phyloP scores from a whole-genome alignment of 176 grass and related monocot species.

The Zizania latifolia region DNA sequence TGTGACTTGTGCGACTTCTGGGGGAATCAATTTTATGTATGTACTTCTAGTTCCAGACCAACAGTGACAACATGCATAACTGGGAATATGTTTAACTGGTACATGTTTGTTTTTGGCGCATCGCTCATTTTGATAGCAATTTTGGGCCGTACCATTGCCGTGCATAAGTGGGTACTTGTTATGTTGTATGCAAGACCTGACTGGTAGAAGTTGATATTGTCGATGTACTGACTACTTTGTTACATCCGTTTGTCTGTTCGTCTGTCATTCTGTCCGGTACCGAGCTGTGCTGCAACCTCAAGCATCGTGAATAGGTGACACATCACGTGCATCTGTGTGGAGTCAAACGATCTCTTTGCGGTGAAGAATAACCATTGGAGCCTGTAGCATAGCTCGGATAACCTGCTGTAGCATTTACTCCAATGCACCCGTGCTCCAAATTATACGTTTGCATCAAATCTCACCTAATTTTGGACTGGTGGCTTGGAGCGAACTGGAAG shows the following conservation, averaged over 20 bases:
- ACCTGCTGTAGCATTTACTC: no score
- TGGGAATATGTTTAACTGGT: neutral
- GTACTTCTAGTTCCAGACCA: neutral
- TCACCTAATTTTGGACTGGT: constrained; percentile 3
- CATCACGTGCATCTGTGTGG: neutral
- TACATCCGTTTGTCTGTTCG: no score
- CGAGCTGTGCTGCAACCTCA: neutral
- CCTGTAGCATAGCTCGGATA: no score
- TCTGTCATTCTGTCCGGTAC: no score
- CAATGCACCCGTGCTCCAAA: no score
- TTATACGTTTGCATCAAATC: neutral
- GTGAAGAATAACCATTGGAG: no score
- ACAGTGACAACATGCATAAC: no score
- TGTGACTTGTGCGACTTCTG: neutral
- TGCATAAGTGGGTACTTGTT: no score
- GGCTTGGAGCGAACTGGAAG: neutral
- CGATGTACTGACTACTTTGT: no score
- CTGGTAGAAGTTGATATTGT: neutral
- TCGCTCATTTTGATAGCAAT: neutral
- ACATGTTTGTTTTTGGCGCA: neutral
- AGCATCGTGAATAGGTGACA: no score
- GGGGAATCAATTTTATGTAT: neutral
- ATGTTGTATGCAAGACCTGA: neutral
- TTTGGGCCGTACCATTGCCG: no score
- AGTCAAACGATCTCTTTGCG: no score